Conservation (phyloP, 2,329 filamentous ascomycete species). For the Harringtonia aguacate region DNA sequence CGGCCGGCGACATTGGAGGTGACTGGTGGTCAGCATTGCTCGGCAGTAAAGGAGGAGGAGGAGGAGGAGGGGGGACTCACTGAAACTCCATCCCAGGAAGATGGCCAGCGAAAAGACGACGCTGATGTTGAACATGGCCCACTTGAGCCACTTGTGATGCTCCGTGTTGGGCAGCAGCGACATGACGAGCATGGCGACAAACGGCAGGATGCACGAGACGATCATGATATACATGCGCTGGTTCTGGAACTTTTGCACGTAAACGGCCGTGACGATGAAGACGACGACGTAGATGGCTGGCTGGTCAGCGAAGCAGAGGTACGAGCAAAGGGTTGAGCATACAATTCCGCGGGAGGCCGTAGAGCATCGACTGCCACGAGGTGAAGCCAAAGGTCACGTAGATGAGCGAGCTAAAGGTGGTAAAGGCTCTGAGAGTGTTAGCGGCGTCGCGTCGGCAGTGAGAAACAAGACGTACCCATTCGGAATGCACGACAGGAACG, state of each 20-base stretch:
- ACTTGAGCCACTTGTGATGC: conserved; percentile 32
- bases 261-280: background rate
- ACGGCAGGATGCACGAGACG: conserved; percentile 32
- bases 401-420: conserved; percentile 9
- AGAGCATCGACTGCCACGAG: conserved; percentile 5
- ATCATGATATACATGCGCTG: conserved; percentile 16
- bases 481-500: background rate
- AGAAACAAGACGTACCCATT: conserved; percentile 4
- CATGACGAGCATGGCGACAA: conserved; percentile 36
- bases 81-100: conserved; percentile 26
- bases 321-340: too few relatives aligned
- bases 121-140: conserved; percentile 37
- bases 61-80: too few relatives aligned
- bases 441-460: conserved; percentile 2
- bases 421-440: conserved; percentile 10
- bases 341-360: conserved; percentile 6
- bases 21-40: conserved; percentile 15
- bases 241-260: conserved; percentile 1
- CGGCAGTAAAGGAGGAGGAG: background rate
- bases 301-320: too few relatives aligned
- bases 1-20: conserved; percentile 43
- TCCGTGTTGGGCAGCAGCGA: conserved; percentile 30
- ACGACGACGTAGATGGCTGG: background rate
- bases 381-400: conserved; percentile 9
- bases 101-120: conserved; percentile 31